Evolutionary conservation across 495 filamentous ascomycete species (phyloP).

Genomic region (Hapsidospora chrysogenum): DNA sequence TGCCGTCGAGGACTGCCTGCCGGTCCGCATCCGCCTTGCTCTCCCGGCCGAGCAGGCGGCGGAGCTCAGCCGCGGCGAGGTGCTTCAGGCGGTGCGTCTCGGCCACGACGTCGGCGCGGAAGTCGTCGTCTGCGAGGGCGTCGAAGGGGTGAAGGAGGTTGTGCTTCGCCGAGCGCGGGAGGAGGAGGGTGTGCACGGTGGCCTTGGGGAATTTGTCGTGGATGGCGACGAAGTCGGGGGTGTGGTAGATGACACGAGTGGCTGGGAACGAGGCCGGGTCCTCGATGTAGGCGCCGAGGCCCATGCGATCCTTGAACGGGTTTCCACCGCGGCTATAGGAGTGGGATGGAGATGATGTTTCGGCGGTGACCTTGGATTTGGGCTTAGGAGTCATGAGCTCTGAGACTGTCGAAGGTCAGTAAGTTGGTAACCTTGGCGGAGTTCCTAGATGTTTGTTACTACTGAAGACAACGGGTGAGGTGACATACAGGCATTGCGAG

Average conservation of each 20-base stretch:
- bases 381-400: slow-evolving; percentile 3
- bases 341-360: too few relatives aligned
- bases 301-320: slow-evolving; percentile 35
- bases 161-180: slow-evolving; percentile 53
- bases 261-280: slow-evolving; percentile 46
- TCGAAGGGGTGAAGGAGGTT: slow-evolving; percentile 57
- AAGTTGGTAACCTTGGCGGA: too few relatives aligned
- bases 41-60: slow-evolving; percentile 45
- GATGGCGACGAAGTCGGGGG: slow-evolving; percentile 60
- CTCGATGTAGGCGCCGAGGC: slow-evolving; percentile 54
- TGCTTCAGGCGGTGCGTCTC: slow-evolving; percentile 43
- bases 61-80: slow-evolving; percentile 59
- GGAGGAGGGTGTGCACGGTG: slow-evolving; percentile 66
- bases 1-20: slow-evolving; percentile 38
- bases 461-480: neutral
- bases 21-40: slow-evolving; percentile 44
- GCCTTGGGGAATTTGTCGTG: slow-evolving; percentile 77
- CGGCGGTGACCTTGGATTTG: too few relatives aligned
- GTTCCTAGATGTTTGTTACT: too few relatives aligned
- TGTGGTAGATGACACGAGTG: slow-evolving; percentile 48
- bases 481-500: neutral
- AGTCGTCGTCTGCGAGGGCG: slow-evolving; percentile 53
- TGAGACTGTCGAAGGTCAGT: neutral
- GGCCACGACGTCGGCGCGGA: slow-evolving; percentile 44
- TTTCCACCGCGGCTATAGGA: too few relatives aligned